A percentile compares a stretch with the other conserved stretches of the same genome.
Evolutionary conservation across 805 yeast genomes (phyloP).

Genomic region (Yamadazyma kitorensis): DNA sequence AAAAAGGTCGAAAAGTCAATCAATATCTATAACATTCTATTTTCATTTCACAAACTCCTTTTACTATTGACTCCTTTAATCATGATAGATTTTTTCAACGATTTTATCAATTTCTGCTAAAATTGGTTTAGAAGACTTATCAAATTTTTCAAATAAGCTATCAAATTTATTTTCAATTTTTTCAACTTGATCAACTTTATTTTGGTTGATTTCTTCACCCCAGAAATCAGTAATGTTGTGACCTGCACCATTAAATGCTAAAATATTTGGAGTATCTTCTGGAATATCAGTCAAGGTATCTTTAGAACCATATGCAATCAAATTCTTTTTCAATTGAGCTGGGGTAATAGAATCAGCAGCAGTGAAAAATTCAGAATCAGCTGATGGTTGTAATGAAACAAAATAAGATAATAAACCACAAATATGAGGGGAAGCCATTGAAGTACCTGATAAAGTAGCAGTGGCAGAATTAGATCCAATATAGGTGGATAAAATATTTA

Average conservation of each 20-base stretch:
- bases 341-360: slow-evolving; percentile 61
- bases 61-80: neutral
- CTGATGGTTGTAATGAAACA: slow-evolving; percentile 78
- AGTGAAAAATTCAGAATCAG: slow-evolving; percentile 59
- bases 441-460: slow-evolving; percentile 88
- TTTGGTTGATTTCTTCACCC: slow-evolving; percentile 22
- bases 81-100: slow-evolving; percentile 24
- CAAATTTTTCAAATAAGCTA: slow-evolving; percentile 10
- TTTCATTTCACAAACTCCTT: no score
- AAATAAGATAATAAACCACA: slow-evolving; percentile 89
- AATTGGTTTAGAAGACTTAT: slow-evolving; percentile 15
- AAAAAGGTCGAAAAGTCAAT: no score
- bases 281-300: slow-evolving; percentile 60
- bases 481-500: slow-evolving; percentile 79
- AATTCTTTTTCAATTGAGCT: slow-evolving; percentile 70
- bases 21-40: no score
- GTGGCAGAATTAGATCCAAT: slow-evolving; percentile 75
- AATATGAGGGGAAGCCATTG: slow-evolving; percentile 98
- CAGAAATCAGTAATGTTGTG: slow-evolving; percentile 66
- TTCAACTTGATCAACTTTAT: no score
- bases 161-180: slow-evolving; percentile 21
- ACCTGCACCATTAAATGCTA: slow-evolving; percentile 83
- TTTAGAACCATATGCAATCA: slow-evolving; percentile 66
- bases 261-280: slow-evolving; percentile 69
- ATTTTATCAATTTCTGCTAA: slow-evolving; percentile 24